Evolutionary conservation across 208 protist species (phyloP).

Genomic region (Lotmaria passim): DNA sequence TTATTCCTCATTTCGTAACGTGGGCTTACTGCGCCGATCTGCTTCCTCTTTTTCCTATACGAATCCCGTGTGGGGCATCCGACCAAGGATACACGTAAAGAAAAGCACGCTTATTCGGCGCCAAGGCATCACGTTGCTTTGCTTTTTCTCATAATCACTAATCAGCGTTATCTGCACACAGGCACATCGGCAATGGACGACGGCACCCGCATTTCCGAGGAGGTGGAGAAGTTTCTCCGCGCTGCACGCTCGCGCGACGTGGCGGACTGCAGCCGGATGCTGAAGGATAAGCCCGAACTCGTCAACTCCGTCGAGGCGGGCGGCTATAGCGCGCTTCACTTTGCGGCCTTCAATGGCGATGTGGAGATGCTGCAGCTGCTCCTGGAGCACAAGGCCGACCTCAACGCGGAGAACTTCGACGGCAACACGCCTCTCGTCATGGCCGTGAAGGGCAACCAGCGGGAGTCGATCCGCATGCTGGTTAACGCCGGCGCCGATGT

Average conservation of each 20-base stretch:
- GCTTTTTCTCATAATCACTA: not conserved
- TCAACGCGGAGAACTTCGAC: constrained; percentile 84
- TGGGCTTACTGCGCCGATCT: too few species aligned
- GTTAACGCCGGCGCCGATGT: constrained; percentile 74
- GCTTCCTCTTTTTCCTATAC: too few species aligned
- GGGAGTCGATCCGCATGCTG: constrained; percentile 62
- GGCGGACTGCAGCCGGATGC: constrained; percentile 46
- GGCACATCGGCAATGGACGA: constrained; percentile 92
- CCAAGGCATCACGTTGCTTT: too few species aligned
- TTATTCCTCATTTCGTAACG: too few species aligned
- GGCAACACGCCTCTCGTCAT: constrained; percentile 87
- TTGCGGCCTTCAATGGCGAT: constrained; percentile 88
- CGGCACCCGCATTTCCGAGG: constrained; percentile 77
- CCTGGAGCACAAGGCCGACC: constrained; percentile 53
- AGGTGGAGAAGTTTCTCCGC: constrained; percentile 87
- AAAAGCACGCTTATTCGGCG: too few species aligned
- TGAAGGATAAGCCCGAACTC: constrained; percentile 65
- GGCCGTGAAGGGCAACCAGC: constrained; percentile 76
- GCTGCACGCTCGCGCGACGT: constrained; percentile 61
- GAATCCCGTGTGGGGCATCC: too few species aligned
- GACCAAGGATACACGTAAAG: too few species aligned
- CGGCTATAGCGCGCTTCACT: constrained; percentile 88
- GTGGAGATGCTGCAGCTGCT: constrained; percentile 72
- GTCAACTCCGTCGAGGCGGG: constrained; percentile 79
- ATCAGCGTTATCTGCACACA: not conserved